phyloP scores from a whole-genome alignment of 768 basidiomycete species.

The Tulasnella sp. region DNA sequence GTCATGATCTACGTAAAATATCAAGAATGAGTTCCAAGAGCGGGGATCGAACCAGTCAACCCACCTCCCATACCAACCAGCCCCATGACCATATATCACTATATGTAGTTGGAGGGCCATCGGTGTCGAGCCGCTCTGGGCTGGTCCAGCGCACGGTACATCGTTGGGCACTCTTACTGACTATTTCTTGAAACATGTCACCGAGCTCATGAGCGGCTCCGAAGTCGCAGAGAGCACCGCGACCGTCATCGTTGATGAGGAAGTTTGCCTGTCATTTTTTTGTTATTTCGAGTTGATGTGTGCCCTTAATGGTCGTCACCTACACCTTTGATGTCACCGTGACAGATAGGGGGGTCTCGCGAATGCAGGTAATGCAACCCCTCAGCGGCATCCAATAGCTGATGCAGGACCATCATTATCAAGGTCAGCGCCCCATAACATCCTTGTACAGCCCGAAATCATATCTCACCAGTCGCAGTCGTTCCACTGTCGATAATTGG shows the following conservation, averaged over 20 bases:
- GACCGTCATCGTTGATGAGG: neutral
- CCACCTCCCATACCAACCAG: neutral
- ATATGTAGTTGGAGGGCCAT: neutral
- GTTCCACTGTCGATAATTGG: neutral
- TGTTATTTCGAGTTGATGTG: neutral
- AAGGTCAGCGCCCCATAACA: too few species aligned
- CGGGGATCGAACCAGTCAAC: too few species aligned
- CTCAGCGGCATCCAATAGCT: neutral
- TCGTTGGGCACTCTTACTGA: neutral
- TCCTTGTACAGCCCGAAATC: too few species aligned
- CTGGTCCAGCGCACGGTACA: neutral
- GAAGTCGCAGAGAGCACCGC: neutral
- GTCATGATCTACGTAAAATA: neutral
- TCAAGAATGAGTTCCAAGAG: too few species aligned
- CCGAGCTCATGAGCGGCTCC: neutral
- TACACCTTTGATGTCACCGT: constrained; percentile 2
- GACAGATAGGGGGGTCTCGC: neutral
- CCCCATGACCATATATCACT: neutral
- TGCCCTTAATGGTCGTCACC: neutral
- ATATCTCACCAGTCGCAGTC: neutral
- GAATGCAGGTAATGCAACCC: neutral
- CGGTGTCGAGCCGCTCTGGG: neutral
- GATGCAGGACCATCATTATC: neutral
- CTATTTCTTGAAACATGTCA: neutral
- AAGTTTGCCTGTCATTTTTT: neutral